Evolutionary conservation across 2,329 filamentous ascomycete species (phyloP).

Genomic region (Aplosporella prunicola): DNA sequence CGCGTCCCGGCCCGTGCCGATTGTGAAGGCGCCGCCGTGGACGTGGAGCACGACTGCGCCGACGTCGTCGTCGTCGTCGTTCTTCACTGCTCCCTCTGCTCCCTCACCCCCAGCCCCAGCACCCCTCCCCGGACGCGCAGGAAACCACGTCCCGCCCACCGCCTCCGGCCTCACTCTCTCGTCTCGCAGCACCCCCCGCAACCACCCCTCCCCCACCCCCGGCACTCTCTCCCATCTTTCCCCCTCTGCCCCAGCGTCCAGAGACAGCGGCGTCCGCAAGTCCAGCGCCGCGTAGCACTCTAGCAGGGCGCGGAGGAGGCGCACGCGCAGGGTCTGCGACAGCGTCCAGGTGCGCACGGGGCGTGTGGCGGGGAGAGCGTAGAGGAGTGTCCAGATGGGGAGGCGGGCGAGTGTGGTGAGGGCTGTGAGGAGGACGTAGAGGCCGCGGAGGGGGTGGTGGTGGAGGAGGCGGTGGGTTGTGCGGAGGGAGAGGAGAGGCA

Average conservation of each 20-base stretch:
- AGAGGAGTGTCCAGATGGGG: constrained; percentile 33
- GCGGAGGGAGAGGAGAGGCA: neutral
- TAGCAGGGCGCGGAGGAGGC: constrained; percentile 25
- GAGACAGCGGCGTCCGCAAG: constrained; percentile 21
- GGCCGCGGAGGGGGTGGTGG: constrained; percentile 31
- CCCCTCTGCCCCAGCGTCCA: constrained; percentile 29
- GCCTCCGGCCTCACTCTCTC: too few species aligned
- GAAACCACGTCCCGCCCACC: constrained; percentile 37
- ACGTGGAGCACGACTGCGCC: constrained; percentile 35
- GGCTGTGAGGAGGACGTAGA: constrained; percentile 27
- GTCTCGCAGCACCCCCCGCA: too few species aligned
- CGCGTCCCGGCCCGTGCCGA: constrained; percentile 33
- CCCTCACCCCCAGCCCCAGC: too few species aligned
- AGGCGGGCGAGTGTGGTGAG: constrained; percentile 20
- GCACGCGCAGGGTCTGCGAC: constrained; percentile 28
- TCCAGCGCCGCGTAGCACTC: constrained; percentile 24
- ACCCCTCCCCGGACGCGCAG: constrained; percentile 20
- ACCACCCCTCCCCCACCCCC: too few species aligned
- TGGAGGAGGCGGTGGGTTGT: constrained; percentile 14
- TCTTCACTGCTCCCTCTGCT: constrained; percentile 1
- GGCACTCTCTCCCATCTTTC: too few species aligned
- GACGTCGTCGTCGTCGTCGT: constrained; percentile 11
- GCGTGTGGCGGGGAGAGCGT: constrained; percentile 24
- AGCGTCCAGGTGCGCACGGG: constrained; percentile 32
- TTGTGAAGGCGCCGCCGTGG: constrained; percentile 42